These are phyloP conservation scores for Pseudogymnoascus sp. DNA, from an alignment of 2,329 filamentous ascomycete genomes.

Conservation along the genomic window DNA sequence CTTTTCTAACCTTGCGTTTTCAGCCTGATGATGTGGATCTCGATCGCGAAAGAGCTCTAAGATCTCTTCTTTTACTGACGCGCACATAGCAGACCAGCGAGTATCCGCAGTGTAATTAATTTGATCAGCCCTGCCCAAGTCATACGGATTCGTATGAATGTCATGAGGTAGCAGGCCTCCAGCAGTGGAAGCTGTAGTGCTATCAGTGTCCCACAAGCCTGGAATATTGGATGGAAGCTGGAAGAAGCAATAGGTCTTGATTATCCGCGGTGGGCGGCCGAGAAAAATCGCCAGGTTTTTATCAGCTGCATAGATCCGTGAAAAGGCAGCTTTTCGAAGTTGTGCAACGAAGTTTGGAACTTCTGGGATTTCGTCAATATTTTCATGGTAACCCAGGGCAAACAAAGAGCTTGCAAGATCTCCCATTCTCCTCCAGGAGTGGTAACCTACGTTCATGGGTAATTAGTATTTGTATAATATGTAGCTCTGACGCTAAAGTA, in stretches of 20 bases:
- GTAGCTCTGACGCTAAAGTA: background rate
- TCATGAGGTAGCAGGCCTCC: conserved; percentile 14
- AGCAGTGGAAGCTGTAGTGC: background rate
- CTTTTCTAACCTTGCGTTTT: conserved; percentile 15
- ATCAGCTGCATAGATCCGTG: conserved; percentile 38
- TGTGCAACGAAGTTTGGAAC: conserved; percentile 32
- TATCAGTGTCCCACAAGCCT: background rate
- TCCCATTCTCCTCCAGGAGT: conserved; percentile 40
- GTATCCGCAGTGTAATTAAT: conserved; percentile 21
- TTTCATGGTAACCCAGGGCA: conserved; percentile 41
- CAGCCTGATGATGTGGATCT: conserved; percentile 12
- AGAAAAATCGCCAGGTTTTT: conserved; percentile 43
- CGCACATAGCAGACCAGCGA: conserved; percentile 28
- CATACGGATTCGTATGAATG: conserved; percentile 9
- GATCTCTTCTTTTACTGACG: conserved; percentile 29
- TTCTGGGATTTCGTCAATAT: conserved; percentile 25
- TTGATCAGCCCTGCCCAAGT: no score
- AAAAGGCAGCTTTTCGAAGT: conserved; percentile 35
- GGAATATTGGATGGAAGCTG: conserved; percentile 23
- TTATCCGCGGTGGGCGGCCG: conserved; percentile 41
- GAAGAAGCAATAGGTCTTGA: conserved; percentile 36
- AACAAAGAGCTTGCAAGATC: conserved; percentile 40
- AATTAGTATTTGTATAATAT: background rate
- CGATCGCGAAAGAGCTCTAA: conserved; percentile 25
- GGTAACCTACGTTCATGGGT: conserved; percentile 32